Base-by-base conservation (phyloP, 768 basidiomycete genomes). In the Pleurotus cornucopiae region DNA sequence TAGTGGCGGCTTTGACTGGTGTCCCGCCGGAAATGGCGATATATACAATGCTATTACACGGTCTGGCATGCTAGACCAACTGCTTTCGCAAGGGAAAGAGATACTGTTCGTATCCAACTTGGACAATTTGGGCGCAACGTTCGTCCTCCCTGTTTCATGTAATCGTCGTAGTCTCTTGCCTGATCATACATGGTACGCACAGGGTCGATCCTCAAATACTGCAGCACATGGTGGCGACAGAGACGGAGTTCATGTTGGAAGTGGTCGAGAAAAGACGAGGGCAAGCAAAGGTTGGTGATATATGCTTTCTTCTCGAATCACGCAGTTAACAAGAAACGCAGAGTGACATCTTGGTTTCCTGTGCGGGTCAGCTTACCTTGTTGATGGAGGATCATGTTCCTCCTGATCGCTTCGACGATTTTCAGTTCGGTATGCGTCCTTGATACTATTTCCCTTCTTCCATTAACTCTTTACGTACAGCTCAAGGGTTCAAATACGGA, bases 71-170 rank as follows among this genome's bases (percentile, higher is more conserved):
- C 81, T 98, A 60, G 92, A 96, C 67, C 86, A 90, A 72, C 81
- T 98, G 45, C 74, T 98, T 53, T 76, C 86, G 7, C 88, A 91
- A 61, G 95, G 95, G 71, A 97, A 96, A 71, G 93, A 98, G 74
- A 97, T 96, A 74, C 83, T 97, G 63, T 98, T 97, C 67, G 91
- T 94, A 49, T 95, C 94, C 71, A 97, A 97, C 80, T 93, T 93
- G 46, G 95, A 97, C 73, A 96, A 97, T 71, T 71, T 98, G 67
- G 94, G 94, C 67, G 95, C 94, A 60, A 86, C 88, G 86, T 89
- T 72, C 63, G 84, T 75, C 65, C 41, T 51, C 11, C 13, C 46
- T 60, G 59, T 60, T 30, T 37, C 47, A 30, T 48, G 53, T 57
- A 34, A 1, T 9, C 7, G 30, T 34, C 0, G 30, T 34, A 11